Conservation (phyloP, 108 stramenopile genomes). For the Epipyxis sp. region DNA sequence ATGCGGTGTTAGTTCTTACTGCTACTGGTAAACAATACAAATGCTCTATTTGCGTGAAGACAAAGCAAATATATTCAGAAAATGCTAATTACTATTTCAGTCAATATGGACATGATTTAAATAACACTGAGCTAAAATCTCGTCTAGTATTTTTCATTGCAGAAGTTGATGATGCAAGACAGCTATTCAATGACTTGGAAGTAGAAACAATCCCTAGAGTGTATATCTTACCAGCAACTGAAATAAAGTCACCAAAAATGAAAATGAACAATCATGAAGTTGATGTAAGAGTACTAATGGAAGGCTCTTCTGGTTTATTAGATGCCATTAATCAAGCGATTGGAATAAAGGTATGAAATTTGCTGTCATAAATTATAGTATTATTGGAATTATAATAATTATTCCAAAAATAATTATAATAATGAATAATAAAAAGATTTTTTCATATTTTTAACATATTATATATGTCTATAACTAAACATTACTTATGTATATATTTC, state of each 20-base stretch:
- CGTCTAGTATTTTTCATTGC: constrained; percentile 5
- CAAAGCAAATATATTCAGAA: background rate
- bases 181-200: constrained; percentile 7
- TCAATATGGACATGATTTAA: constrained; percentile 2
- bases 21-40: background rate
- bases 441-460: no score
- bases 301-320: background rate
- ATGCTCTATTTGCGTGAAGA: background rate
- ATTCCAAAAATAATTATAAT: no score
- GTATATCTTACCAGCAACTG: constrained; percentile 16
- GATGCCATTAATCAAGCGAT: background rate
- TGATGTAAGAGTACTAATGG: background rate
- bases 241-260: background rate
- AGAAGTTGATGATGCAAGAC: constrained; percentile 20
- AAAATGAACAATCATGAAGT: constrained; percentile 1
- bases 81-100: background rate
- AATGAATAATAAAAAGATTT: no score
- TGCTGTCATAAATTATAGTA: no score
- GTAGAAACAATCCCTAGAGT: background rate
- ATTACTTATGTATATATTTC: no score
- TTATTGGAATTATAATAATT: no score
- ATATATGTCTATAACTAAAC: no score
- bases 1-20: constrained; percentile 18
- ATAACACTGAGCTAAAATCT: background rate
- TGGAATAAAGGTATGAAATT: background rate